Base-by-base conservation (phyloP, 1,284 basidiomycete genomes). In the Schizophyllum amplum region DNA sequence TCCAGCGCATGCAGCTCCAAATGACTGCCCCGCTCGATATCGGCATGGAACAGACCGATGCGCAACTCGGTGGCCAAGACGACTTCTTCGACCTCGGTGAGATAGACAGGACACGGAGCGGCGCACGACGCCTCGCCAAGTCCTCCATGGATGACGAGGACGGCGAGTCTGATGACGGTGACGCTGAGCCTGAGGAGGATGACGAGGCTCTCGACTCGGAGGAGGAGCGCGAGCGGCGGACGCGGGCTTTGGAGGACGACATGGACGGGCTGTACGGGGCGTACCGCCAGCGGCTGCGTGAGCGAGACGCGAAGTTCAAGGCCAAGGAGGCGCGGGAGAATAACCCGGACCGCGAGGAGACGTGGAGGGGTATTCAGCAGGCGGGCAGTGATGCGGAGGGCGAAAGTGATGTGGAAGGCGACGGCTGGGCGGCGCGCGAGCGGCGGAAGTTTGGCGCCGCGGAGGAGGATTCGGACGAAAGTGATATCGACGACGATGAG, bases 1-100 rank as follows among this genome's bases (percentile, higher is more conserved):
- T 98, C 51, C 92, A 94, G 69, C 90, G 95, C 61, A 91, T 99
- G 82, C 97, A 99, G 70, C 81, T 99, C 51, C 89, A 93, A 67
- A 99, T 99, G 97, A 94, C 90, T 5, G 94, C 94, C 6, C 97
- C 94, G 23, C 75, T 95, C 66, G 94, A 99, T 61, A 94, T 98
- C 62, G 97, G 95, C 69, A 75, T 98, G 65, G 94, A 98, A 65
- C 86, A 90, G 65, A 77, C 76, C 49, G 93, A 96, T 66, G 73
- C 81, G 13, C 79, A 86, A 9, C 76, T 96, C 6, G 79, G 76
- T 20, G 89, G 87, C 5, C 85, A 89, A 64, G 87, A 89, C 21
- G 93, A 97, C 65, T 76, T 96, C 47, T 97, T 97, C 65, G 92
- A 95, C 66, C 79, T 97, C 27, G 82, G 78, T 51, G 76, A 81